These are phyloP conservation scores for Coemansia sp. DNA, from an alignment of 192 early-diverging fungal genomes.

Conservation along the genomic window DNA sequence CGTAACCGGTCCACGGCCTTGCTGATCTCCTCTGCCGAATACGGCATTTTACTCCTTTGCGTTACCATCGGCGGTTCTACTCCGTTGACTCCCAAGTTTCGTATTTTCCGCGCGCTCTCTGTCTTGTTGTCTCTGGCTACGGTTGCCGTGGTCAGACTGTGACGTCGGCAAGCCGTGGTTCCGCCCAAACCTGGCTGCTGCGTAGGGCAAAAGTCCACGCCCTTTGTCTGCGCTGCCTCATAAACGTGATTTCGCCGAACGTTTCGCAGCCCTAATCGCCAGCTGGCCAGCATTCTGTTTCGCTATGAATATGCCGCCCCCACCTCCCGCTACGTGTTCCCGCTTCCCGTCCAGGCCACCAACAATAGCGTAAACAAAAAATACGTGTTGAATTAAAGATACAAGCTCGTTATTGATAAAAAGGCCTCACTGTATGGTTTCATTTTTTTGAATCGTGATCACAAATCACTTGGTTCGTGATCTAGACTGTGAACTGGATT, in stretches of 20 bases:
- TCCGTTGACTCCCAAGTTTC: conserved; percentile 4
- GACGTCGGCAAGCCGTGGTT: neutral
- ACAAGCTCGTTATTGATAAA: neutral
- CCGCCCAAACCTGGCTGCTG: neutral
- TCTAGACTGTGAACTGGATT: neutral
- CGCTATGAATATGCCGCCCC: neutral
- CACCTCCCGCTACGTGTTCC: no score
- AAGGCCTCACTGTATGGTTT: neutral
- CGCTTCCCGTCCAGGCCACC: neutral
- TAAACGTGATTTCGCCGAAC: conserved; percentile 7
- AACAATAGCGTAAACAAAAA: neutral
- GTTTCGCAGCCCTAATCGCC: conserved; percentile 7
- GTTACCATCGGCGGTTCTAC: conserved; percentile 28
- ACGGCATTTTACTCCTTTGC: neutral
- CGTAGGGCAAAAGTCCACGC: neutral
- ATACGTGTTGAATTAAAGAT: neutral
- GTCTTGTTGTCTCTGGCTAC: conserved; percentile 3
- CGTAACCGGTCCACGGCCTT: conserved; percentile 18
- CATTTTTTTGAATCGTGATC: neutral
- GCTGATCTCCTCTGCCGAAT: conserved; percentile 15
- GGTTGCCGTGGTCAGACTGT: conserved; percentile 1
- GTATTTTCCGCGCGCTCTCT: conserved; percentile 13
- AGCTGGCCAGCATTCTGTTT: conserved; percentile 11
- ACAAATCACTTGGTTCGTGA: neutral
- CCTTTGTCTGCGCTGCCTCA: neutral